These are phyloP conservation scores for Dittrichia graveolens DNA, from an alignment of 129 eudicot genomes.

Conservation along the genomic window DNA sequence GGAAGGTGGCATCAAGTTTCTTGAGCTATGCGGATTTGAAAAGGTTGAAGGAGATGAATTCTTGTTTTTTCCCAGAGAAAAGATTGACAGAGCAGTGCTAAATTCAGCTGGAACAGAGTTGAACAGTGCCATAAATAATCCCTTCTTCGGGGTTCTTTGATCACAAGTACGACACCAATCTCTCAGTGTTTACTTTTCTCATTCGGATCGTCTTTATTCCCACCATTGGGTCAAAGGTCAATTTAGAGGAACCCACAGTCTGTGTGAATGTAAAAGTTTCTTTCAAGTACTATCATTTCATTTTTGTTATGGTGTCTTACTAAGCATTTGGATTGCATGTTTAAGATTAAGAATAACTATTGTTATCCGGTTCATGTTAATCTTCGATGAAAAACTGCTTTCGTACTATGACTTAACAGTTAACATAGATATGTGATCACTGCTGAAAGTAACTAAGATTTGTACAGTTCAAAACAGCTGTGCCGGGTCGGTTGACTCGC, in stretches of 20 bases:
- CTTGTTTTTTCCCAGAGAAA: slow-evolving; percentile 74
- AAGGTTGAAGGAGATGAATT: slow-evolving; percentile 73
- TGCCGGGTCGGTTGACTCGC: neutral
- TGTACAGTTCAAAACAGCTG: neutral
- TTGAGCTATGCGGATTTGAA: slow-evolving; percentile 85
- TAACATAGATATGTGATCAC: neutral
- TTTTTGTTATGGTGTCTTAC: neutral
- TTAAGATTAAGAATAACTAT: neutral
- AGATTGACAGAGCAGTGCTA: slow-evolving; percentile 67
- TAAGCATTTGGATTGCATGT: slow-evolving; percentile 20
- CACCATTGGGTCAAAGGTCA: slow-evolving; percentile 8
- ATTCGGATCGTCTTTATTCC: neutral
- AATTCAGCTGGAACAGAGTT: slow-evolving; percentile 72
- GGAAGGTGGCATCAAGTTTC: slow-evolving; percentile 77
- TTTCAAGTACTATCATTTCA: slow-evolving; percentile 10
- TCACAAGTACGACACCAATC: neutral
- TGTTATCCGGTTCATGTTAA: neutral
- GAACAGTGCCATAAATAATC: slow-evolving; percentile 76
- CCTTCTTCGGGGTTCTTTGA: slow-evolving; percentile 84
- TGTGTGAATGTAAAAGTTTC: slow-evolving; percentile 3
- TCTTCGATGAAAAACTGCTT: slow-evolving; percentile 2
- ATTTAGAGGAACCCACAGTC: neutral
- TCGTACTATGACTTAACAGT: too few relatives aligned
- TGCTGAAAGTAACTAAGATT: neutral
- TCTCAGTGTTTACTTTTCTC: neutral